Base-by-base conservation (phyloP, 352 stramenopile genomes). In the Phytopythium boreale region DNA sequence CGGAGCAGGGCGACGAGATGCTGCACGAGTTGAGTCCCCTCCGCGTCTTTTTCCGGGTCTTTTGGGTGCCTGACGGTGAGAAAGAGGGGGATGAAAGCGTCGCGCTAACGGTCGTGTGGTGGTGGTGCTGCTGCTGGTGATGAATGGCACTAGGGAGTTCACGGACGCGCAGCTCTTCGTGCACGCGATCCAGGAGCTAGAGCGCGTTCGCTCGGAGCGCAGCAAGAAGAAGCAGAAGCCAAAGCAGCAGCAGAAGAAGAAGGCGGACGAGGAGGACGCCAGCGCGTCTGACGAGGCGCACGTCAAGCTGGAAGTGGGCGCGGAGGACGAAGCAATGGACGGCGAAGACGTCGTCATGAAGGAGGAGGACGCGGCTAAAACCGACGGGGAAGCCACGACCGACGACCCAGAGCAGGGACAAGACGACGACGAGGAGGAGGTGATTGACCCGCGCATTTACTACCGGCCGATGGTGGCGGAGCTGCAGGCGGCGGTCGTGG, bases 371-470 rank as follows among this genome's bases (percentile, higher is more conserved):
- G 70, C 73, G 22, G 56, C 11, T 36, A 60, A 59, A 44, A 63
- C 60, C 4, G 61, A 69, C 19, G 62, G 19, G 17, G 43, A 50
- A 15, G 43, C 20, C 8, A 17, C 20, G 7, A 26, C 43, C 1
- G 43, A 50, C 43, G 43, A 39, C 5, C 34, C 69, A 14, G 66
- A 66, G 26, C 59, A 61, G 20, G 66, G 76, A 26, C 62, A 29
- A 1, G 51, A 77, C 15, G 61, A 72, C 6, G 70, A 76, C 1
- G 66, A 75, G 12, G 68, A 86, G 11, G 77, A 92, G 43, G 81
- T 94, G 62, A 94, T 96, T 34, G 88, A 96, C 49, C 88, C 88
- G 26, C 84, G 88, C 36, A 87, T 93, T 58, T 79, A 96, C 71
- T 96, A 96, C 63, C 80, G 78, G 2, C 84, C 88, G 11, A 93